Evolutionary conservation across 2,329 filamentous ascomycete genomes (phyloP).

Genomic region (Pochonia chlamydosporia): DNA sequence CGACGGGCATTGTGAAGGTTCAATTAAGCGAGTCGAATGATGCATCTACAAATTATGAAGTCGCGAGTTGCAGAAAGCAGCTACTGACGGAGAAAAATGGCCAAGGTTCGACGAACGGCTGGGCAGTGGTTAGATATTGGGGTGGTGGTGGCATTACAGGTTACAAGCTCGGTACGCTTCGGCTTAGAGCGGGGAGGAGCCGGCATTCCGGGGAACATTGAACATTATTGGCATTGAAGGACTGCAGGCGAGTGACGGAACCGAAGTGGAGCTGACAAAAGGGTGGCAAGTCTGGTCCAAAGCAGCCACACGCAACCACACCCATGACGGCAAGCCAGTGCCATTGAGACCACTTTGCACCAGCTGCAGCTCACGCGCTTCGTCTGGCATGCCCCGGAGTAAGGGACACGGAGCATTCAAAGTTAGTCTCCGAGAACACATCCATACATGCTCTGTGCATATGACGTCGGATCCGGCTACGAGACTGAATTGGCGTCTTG

Average conservation of each 20-base stretch:
- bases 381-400: not conserved
- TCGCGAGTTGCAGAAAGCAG: not conserved
- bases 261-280: conserved; percentile 5
- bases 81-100: conserved; percentile 1
- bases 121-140: not conserved
- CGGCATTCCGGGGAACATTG: conserved; percentile 4
- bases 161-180: conserved; percentile 27
- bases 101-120: not conserved
- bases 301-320: no score
- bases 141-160: conserved; percentile 3
- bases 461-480: not conserved
- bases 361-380: not conserved
- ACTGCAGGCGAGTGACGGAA: not conserved
- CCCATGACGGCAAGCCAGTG: no score
- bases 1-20: conserved; percentile 21
- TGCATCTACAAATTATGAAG: not conserved
- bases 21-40: not conserved
- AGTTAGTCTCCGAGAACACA: no score
- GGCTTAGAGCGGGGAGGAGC: conserved; percentile 27
- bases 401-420: no score
- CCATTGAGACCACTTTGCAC: no score
- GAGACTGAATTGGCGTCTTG: not conserved
- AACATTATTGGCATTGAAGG: no score
- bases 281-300: no score
- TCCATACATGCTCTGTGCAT: not conserved